Evolutionary conservation across 73 alveolate genomes (phyloP).

Genomic region (Symbiodinium natans): DNA sequence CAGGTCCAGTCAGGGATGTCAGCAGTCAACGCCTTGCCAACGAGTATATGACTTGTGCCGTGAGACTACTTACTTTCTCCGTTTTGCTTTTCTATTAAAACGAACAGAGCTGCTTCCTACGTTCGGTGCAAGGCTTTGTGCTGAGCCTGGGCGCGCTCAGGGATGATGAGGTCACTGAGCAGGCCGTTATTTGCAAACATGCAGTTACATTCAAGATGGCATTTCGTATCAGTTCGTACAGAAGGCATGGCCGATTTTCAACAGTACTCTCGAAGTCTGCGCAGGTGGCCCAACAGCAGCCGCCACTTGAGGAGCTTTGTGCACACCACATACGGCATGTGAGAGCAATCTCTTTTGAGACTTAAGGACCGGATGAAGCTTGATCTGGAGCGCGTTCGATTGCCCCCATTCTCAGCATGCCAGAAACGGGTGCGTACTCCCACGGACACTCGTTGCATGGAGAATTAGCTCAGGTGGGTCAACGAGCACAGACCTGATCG

Average conservation of each 20-base stretch:
- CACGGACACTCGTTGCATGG: background rate
- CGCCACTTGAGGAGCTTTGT: slow-evolving; percentile 34
- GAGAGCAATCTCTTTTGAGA: background rate
- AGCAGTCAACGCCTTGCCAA: no score
- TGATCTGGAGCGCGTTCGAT: slow-evolving; percentile 56
- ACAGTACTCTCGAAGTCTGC: background rate
- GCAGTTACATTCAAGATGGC: background rate
- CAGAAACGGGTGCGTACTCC: background rate
- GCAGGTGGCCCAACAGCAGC: slow-evolving; percentile 54
- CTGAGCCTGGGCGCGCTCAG: slow-evolving; percentile 29
- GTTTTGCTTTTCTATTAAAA: no score
- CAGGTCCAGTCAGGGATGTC: no score
- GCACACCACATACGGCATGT: background rate
- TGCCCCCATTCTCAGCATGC: background rate
- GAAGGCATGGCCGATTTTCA: background rate
- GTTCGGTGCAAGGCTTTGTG: slow-evolving; percentile 37
- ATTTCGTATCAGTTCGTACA: background rate
- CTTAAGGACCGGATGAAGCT: slow-evolving; percentile 60
- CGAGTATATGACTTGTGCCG: no score
- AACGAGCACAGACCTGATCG: slow-evolving; percentile 88
- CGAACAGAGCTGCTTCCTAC: no score
- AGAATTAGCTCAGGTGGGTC: slow-evolving; percentile 40
- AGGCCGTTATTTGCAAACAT: background rate
- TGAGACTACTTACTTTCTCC: no score
- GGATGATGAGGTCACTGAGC: slow-evolving; percentile 52